Conservation (phyloP, 73 alveolate species). For the Diophrys sp. region DNA sequence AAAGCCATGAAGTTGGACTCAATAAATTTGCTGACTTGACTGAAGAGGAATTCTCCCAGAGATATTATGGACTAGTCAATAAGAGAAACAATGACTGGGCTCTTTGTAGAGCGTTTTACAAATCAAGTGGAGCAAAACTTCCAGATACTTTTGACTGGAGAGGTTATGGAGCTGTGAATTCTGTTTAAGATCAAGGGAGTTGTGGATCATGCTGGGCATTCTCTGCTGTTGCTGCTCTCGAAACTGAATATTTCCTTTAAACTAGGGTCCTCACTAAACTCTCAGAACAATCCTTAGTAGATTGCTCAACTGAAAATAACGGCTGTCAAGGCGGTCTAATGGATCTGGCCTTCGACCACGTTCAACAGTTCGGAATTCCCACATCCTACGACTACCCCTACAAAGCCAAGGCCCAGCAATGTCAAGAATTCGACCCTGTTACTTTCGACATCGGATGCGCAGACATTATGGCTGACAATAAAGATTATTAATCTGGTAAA, state of each 20-base stretch:
- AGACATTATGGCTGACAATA: background rate
- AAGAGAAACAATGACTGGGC: background rate
- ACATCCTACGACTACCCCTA: constrained; percentile 81
- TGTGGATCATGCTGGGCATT: constrained; percentile 99
- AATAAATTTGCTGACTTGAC: constrained; percentile 36
- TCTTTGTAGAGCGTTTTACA: background rate
- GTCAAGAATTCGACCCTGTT: constrained; percentile 12
- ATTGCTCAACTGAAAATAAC: constrained; percentile 72
- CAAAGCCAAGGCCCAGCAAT: constrained; percentile 48
- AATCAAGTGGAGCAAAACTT: background rate
- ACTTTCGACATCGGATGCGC: constrained; percentile 18
- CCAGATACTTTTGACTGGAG: background rate
- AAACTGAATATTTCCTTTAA: constrained; percentile 88
- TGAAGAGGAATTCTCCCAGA: constrained; percentile 6
- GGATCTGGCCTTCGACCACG: constrained; percentile 65
- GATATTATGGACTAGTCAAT: background rate
- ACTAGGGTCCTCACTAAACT: constrained; percentile 83
- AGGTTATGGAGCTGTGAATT: background rate
- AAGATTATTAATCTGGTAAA: background rate
- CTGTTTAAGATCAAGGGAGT: background rate
- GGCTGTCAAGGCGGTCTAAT: constrained; percentile 89
- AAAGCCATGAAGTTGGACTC: background rate
- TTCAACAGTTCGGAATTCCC: constrained; percentile 58
- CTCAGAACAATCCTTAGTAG: constrained; percentile 77
- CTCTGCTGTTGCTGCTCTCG: constrained; percentile 85